These are phyloP conservation scores for Calonectria multiphialidica DNA, from an alignment of 2,329 filamentous ascomycete species.

Conservation along the genomic window DNA sequence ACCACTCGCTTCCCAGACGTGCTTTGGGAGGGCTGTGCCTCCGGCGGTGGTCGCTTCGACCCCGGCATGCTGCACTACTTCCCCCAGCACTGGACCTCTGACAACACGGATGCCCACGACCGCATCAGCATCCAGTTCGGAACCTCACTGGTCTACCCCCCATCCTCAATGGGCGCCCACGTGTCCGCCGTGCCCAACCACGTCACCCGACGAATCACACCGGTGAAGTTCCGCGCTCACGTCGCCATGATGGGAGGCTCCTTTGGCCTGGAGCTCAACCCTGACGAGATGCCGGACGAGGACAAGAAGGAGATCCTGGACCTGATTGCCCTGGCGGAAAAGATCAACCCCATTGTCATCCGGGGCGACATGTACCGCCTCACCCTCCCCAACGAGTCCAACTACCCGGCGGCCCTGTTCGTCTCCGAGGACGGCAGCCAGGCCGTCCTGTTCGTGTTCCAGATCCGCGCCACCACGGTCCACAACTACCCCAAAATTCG, in stretches of 20 bases:
- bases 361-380: conserved; percentile 71
- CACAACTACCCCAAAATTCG: conserved; percentile 67
- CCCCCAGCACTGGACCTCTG: conserved; percentile 75
- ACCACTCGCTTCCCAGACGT: conserved; percentile 71
- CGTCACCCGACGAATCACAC: conserved; percentile 65
- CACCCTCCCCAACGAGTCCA: conserved; percentile 67
- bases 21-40: conserved; percentile 75
- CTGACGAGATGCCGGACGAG: conserved; percentile 60
- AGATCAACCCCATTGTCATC: conserved; percentile 70
- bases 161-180: conserved; percentile 75
- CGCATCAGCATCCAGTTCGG: conserved; percentile 74
- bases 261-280: conserved; percentile 74
- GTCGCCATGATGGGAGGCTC: conserved; percentile 78
- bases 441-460: conserved; percentile 71
- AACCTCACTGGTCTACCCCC: conserved; percentile 72
- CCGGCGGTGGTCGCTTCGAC: conserved; percentile 74
- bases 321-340: conserved; percentile 66
- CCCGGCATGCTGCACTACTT: conserved; percentile 73
- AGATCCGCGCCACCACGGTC: conserved; percentile 61
- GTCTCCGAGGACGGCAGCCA: conserved; percentile 62
- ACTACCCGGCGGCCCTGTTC: conserved; percentile 73
- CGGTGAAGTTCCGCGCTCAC: conserved; percentile 71
- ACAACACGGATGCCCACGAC: conserved; percentile 73
- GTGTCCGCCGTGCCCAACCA: conserved; percentile 72
- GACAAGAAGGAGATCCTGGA: conserved; percentile 66